These are phyloP conservation scores for Calonectria honghensis DNA, from an alignment of 2,329 filamentous ascomycete species.

Conservation along the genomic window DNA sequence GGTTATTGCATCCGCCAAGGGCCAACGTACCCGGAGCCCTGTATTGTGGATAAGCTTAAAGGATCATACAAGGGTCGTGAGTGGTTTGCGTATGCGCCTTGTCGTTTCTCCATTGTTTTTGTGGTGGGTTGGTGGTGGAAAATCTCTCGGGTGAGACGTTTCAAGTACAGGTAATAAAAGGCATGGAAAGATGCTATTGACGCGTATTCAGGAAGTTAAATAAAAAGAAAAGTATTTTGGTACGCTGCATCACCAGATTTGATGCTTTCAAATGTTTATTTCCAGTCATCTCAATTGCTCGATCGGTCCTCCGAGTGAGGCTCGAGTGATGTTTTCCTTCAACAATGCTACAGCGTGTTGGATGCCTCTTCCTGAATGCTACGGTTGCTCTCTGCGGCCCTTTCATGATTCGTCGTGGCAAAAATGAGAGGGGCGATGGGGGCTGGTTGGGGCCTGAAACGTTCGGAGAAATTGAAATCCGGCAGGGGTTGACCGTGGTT, in stretches of 20 bases:
- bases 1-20: conserved; percentile 3
- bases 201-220: neutral
- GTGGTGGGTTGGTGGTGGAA: neutral
- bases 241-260: neutral
- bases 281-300: neutral
- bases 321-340: neutral
- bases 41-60: conserved; percentile 37
- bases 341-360: neutral
- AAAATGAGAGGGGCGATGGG: neutral
- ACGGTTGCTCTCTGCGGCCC: neutral
- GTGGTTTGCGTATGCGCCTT: neutral
- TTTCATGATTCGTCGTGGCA: neutral
- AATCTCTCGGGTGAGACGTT: neutral
- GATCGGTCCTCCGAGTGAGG: neutral
- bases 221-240: neutral
- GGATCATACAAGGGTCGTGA: neutral
- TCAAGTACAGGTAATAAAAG: neutral
- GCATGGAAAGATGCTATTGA: neutral
- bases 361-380: neutral
- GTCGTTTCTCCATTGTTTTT: neutral
- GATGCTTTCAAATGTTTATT: neutral
- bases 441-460: conserved; percentile 8
- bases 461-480: conserved; percentile 24
- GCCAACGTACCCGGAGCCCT: neutral
- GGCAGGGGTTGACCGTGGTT: neutral